phyloP scores from a whole-genome alignment of 163 green algal species.

The Prototheca stagnorum region DNA sequence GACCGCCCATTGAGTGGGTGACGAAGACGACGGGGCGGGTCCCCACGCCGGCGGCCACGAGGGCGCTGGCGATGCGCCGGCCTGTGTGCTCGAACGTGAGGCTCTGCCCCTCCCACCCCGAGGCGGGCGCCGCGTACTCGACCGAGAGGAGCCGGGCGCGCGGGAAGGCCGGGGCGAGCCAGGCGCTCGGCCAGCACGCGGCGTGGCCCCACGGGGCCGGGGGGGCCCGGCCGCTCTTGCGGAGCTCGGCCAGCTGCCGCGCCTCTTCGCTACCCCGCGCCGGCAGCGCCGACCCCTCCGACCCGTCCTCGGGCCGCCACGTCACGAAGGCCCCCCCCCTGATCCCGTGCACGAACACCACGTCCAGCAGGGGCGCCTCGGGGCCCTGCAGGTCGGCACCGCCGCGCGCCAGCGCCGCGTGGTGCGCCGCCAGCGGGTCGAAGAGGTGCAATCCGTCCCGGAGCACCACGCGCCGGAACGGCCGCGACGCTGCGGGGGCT shows the following conservation, averaged over 20 bases:
- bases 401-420: conserved; percentile 32
- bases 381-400: conserved; percentile 1
- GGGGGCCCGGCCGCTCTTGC: conserved; percentile 1
- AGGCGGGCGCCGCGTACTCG: conserved; percentile 61
- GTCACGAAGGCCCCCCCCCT: conserved; percentile 77
- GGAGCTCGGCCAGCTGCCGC: background rate
- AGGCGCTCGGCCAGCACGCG: conserved; percentile 18
- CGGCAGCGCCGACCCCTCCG: too few species aligned
- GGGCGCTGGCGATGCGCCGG: conserved; percentile 43
- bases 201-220: conserved; percentile 4
- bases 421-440: conserved; percentile 36
- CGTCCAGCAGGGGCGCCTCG: conserved; percentile 45
- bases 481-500: too few species aligned
- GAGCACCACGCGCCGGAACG: conserved; percentile 11
- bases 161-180: conserved; percentile 11
- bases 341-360: conserved; percentile 95
- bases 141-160: conserved; percentile 49
- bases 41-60: conserved; percentile 71
- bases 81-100: conserved; percentile 52
- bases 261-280: too few species aligned
- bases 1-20: conserved; percentile 66
- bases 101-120: conserved; percentile 51
- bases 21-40: conserved; percentile 76
- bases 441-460: conserved; percentile 62
- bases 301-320: conserved; percentile 58